A percentile compares a stretch with the other conserved stretches of the same genome.
Evolutionary conservation across 306 rosid species (phyloP).

Genomic region (Luffa acutangula): DNA sequence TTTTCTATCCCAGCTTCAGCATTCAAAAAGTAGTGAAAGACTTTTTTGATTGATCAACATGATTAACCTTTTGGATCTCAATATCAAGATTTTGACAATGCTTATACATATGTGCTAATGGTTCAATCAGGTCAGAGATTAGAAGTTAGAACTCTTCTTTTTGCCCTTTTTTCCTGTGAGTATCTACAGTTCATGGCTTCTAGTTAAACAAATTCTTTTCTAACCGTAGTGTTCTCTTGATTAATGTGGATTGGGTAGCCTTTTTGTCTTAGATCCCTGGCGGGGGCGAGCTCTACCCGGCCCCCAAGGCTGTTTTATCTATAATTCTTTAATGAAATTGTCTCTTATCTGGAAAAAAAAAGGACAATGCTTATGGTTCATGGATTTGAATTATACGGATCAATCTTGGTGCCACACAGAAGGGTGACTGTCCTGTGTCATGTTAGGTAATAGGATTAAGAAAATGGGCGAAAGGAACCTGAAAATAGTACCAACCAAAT

Average conservation of each 20-base stretch:
- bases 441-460: background rate
- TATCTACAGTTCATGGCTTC: background rate
- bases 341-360: background rate
- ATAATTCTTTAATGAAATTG: background rate
- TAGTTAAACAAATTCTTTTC: background rate
- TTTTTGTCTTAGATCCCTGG: background rate
- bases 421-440: background rate
- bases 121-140: background rate
- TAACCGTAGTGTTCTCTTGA: background rate
- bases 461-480: background rate
- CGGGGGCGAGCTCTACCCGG: background rate
- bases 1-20: background rate
- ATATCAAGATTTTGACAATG: background rate
- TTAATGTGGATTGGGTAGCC: background rate
- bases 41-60: background rate
- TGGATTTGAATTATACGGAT: background rate
- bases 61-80: background rate
- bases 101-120: background rate
- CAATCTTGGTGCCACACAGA: slow-evolving; percentile 3
- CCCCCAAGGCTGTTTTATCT: background rate
- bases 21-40: background rate
- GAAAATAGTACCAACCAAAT: slow-evolving; percentile 4
- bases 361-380: background rate
- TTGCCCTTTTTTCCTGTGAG: background rate
- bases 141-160: background rate